Base-by-base conservation (phyloP, 352 stramenopile species). In the Elongisporangium anandrum region DNA sequence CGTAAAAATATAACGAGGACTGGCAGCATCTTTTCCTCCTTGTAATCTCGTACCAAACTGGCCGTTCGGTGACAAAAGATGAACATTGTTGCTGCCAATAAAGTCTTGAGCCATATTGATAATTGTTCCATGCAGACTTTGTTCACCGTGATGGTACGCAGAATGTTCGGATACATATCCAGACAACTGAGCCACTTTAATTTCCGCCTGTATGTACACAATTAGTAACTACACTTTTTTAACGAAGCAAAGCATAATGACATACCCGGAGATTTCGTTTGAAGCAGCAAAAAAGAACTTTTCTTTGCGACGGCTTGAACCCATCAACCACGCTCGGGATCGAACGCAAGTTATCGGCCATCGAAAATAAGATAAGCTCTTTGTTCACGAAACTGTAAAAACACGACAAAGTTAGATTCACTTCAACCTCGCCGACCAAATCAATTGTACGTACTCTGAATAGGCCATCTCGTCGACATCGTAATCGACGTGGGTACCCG, bases 21-120 rank as follows among this genome's bases (percentile, higher is more conserved):
- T 96, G 39, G 94, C 90, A 0, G 91, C 75, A 79, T 99, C 98
- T 68, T 98, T 98, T 51, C 98, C 98, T 50, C 98, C 97, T 66
- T 97, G 90, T 20, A 99, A 74, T 50, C 98, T 84, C 38, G 96
- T 98, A 77, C 97, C 97, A 58, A 99, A 99, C 71, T 99, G 97
- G 60, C 97, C 97, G 47, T 90, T 95, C 4, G 97, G 97, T 4
- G 87, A 92, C 16, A 99, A 73, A 10, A 99, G 78, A 59, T 98
- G 95, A 10, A 99, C 81, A 72, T 99, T 99, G 75, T 99, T 99
- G 57, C 95, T 98, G 21, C 97, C 97, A 23, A 99, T 94, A 73
- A 98, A 99, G 71, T 99, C 92, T 70, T 99, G 97, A 0, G 97
- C 97, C 97, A 99, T 99, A 57, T 95, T 95, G 60, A 99, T 90